A percentile compares a stretch with the other conserved stretches of the same genome.
Conservation (phyloP, 2,329 filamentous ascomycete genomes). For the Paecilomyces formosus region DNA sequence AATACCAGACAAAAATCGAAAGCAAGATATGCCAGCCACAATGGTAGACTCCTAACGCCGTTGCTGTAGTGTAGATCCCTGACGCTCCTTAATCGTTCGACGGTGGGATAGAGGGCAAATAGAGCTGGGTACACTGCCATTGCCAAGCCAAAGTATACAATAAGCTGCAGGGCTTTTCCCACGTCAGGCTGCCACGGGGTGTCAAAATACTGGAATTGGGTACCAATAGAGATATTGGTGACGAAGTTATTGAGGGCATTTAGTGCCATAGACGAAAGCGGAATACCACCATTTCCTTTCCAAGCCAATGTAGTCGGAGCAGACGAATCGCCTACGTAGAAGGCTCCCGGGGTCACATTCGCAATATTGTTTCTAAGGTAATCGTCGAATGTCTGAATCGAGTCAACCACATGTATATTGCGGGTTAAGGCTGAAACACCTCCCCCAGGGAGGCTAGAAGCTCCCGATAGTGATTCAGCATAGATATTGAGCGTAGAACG, state of each 20-base stretch:
- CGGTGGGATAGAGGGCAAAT: conserved; percentile 82
- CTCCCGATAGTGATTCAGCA: conserved; percentile 10
- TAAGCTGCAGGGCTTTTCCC: conserved; percentile 68
- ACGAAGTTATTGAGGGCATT: conserved; percentile 61
- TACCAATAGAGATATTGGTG: conserved; percentile 60
- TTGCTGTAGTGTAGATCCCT: conserved; percentile 86
- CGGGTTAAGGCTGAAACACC: conserved; percentile 27
- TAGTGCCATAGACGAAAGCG: conserved; percentile 45
- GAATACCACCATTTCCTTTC: conserved; percentile 56
- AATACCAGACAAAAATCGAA: conserved; percentile 77
- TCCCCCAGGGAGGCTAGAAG: conserved; percentile 18
- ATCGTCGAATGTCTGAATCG: conserved; percentile 59
- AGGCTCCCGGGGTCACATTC: conserved; percentile 67
- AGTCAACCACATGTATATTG: conserved; percentile 50
- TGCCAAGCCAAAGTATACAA: conserved; percentile 74
- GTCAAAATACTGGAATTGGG: conserved; percentile 68
- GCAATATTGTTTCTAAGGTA: conserved; percentile 57
- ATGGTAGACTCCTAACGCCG: conserved; percentile 69
- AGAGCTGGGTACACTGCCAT: conserved; percentile 75
- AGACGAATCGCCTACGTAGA: conserved; percentile 62
- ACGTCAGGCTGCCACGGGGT: conserved; percentile 61
- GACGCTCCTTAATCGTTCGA: conserved; percentile 71
- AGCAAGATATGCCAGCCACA: conserved; percentile 75
- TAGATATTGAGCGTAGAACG: conserved; percentile 13
- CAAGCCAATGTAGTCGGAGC: conserved; percentile 63